These are phyloP conservation scores for Talaromyces thailandensis DNA, from an alignment of 495 filamentous ascomycete genomes.

Conservation along the genomic window DNA sequence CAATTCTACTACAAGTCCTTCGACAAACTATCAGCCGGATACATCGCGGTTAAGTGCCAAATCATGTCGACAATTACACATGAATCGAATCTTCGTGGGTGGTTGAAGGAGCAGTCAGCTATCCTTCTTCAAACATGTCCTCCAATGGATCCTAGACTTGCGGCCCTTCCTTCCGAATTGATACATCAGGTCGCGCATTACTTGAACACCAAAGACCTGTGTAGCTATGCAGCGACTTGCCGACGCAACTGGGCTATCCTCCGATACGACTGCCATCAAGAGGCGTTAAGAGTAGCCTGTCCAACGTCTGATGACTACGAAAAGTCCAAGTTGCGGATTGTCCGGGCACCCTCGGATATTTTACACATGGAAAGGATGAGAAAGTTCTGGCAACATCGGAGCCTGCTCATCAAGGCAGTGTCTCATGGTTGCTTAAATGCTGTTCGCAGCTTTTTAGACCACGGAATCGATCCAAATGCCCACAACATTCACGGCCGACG, in stretches of 20 bases:
- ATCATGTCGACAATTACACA: not conserved
- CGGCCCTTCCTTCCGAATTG: not conserved
- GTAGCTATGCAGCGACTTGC: not conserved
- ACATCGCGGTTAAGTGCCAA: not conserved
- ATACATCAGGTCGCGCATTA: not conserved
- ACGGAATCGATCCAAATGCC: not conserved
- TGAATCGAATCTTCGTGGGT: not conserved
- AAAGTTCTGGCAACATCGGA: not conserved
- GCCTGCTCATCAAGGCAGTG: not conserved
- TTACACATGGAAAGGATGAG: not conserved
- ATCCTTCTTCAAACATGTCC: not conserved
- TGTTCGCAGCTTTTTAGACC: not conserved
- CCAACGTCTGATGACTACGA: not conserved
- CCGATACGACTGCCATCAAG: not conserved
- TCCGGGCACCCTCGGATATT: not conserved
- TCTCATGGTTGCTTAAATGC: not conserved
- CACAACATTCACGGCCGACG: not conserved
- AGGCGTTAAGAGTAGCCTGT: not conserved
- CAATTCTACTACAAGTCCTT: not conserved
- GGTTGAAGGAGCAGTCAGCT: not conserved
- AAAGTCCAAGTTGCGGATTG: not conserved
- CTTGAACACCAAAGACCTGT: not conserved
- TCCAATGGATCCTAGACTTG: not conserved
- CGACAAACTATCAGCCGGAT: not conserved
- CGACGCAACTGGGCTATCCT: not conserved